Base-by-base conservation (phyloP, 257 asterid genomes). In the Plantago major region DNA sequence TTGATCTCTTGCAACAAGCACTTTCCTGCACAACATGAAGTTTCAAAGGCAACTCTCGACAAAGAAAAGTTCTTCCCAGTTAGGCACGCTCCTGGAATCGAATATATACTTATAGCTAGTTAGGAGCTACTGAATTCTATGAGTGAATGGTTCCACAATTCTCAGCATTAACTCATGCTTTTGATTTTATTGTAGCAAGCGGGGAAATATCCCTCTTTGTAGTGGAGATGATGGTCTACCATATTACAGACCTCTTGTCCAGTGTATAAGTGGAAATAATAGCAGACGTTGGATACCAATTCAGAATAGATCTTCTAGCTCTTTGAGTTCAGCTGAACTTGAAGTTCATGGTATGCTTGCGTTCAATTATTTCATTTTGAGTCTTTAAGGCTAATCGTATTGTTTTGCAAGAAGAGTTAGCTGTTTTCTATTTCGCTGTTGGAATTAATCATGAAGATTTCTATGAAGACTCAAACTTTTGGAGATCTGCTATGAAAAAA, bases 211-310 rank as follows among this genome's bases (percentile, higher is more conserved):
- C 64, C 89, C 95, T 67, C 81, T 78, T 74, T 93, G 99, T 71
- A 71, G 69, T 48, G 95, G 90, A 67, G 94, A 89, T 44, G 91
- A 84, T 51, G 69, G 65, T 57, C 88, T 76, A 65, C 56, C 93
- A 28, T 93, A 93, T 71, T 93, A 85, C 71, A 85, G 75, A 67
- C 91, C 94, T n/a, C 88, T 89, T 70, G 72, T 72, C 33, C 79
- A 37, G 58, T 92, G 99, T 71, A 79, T 89, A 44, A 80, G 87
- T 73, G 97, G 95, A 64, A 78, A 81, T 16, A 53, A 64, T 67
- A 82, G 88, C 81, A 79, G 74, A 46, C 90, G 83, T 45, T 93
- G 99, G 99, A 72, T 67, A 65, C 85, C 94, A 60, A 77, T 89
- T 67, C 95, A 76, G 70, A 85, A 81, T 65, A 81, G 75, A 72